These are phyloP conservation scores for Daldinia sp. DNA, from an alignment of 2,329 filamentous ascomycete genomes.

Conservation along the genomic window DNA sequence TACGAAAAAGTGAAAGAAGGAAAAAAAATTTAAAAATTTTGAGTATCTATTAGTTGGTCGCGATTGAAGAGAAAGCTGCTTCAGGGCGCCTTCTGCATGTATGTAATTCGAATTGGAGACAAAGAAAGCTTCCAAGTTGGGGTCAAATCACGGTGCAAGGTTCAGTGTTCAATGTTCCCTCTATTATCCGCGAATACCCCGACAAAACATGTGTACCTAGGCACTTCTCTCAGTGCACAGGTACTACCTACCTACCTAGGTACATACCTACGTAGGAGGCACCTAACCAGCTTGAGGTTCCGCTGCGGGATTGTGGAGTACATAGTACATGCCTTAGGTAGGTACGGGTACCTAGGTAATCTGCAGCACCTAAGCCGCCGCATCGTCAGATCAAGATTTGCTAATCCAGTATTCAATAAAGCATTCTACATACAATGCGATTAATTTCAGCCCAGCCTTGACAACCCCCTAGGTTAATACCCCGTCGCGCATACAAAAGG, in stretches of 20 bases:
- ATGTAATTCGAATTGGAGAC: conserved; percentile 4
- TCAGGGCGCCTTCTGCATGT: conserved; percentile 6
- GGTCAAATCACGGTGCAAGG: background rate
- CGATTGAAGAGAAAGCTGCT: conserved; percentile 23
- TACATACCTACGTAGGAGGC: background rate
- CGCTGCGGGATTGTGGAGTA: background rate
- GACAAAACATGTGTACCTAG: background rate
- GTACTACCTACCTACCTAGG: background rate
- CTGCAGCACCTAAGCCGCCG: conserved; percentile 1
- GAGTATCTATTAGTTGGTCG: conserved; percentile 2
- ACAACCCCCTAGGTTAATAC: background rate
- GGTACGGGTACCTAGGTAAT: background rate
- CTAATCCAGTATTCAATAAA: background rate
- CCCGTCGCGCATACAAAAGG: conserved; percentile 10
- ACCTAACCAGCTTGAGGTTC: background rate
- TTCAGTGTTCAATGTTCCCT: background rate
- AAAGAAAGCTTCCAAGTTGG: conserved; percentile 21
- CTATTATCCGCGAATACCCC: background rate
- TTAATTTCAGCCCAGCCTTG: conserved; percentile 3
- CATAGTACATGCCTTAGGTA: background rate
- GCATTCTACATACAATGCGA: background rate
- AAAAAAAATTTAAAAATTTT: background rate
- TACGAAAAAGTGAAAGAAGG: background rate
- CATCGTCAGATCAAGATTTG: background rate
- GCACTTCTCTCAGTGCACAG: background rate